Evolutionary conservation across 768 basidiomycete genomes (phyloP).

Genomic region (Boletus vermiculosoides): DNA sequence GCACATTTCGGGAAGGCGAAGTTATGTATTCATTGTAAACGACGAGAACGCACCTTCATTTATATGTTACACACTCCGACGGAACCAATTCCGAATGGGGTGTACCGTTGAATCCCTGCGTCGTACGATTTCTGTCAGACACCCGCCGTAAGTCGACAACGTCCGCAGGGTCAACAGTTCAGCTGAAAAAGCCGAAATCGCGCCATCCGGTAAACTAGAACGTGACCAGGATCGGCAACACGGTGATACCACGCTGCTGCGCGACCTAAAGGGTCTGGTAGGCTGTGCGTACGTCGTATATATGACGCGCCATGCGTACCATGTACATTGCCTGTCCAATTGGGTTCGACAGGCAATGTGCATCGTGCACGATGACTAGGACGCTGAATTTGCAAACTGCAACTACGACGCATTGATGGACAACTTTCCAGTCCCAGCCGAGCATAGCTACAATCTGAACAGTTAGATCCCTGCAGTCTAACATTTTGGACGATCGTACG

Average conservation of each 20-base stretch:
- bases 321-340: background rate
- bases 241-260: background rate
- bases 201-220: background rate
- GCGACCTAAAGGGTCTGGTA: too few species aligned
- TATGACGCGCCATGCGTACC: too few species aligned
- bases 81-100: background rate
- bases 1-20: too few species aligned
- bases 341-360: too few species aligned
- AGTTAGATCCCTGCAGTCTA: background rate
- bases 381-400: background rate
- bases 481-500: background rate
- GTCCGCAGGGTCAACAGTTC: background rate
- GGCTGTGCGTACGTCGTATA: background rate
- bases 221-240: too few species aligned
- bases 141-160: too few species aligned
- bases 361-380: background rate
- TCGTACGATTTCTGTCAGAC: background rate
- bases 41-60: background rate
- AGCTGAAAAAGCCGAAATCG: background rate
- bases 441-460: background rate
- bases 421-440: too few species aligned
- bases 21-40: too few species aligned
- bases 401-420: background rate
- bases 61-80: background rate
- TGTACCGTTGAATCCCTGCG: too few species aligned